Base-by-base conservation (phyloP, 805 yeast species). In the Yamadazyma sp. region DNA sequence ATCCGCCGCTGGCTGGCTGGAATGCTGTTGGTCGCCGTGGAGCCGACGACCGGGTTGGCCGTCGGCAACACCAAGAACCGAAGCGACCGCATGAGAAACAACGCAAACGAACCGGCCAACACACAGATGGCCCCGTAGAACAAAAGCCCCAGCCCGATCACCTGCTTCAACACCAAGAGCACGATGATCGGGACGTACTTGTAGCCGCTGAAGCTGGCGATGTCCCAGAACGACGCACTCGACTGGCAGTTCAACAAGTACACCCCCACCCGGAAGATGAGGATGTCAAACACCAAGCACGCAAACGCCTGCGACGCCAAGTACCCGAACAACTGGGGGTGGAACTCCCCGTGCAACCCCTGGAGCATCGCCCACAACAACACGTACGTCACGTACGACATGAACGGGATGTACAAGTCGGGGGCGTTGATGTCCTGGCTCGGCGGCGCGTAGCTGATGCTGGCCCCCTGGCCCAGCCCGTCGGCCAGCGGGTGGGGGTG, bases 361-460 rank as follows among this genome's bases (percentile, higher is more conserved):
- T 86, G 84, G 46, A 84, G 74, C 15, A 84, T 73, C 2, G 96
- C 91, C 76, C 91, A 80, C 24, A 87, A 71, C 43, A 93, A 66
- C 35, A 91, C 82, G 54, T 90, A 90, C 0, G 98, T 88, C 34
- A 88, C 77, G 52, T 84, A 77, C 1, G 96, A 86, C 97, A 95
- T 93, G 44, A 86, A 63, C 5, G 99, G 99, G 38, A 93, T 86
- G 61, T 93, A 93, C 68, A 93, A 74, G 59, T 93, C 99, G 2
- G 99, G 99, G 0, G 98, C 95, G 54, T 95, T 93, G 41, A 83
- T 72, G 57, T 93, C 99, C 44, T 84, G 86, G 31, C 75, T 63
- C 11, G 99, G 96, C 8, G 86, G 79, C 2, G 87, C 82, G 59
- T 72, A 87, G 21, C 42, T 38, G 10, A 14, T 57, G 48, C 49